phyloP scores from a whole-genome alignment of 2,329 filamentous ascomycete genomes.

The Chaetomium sp. region DNA sequence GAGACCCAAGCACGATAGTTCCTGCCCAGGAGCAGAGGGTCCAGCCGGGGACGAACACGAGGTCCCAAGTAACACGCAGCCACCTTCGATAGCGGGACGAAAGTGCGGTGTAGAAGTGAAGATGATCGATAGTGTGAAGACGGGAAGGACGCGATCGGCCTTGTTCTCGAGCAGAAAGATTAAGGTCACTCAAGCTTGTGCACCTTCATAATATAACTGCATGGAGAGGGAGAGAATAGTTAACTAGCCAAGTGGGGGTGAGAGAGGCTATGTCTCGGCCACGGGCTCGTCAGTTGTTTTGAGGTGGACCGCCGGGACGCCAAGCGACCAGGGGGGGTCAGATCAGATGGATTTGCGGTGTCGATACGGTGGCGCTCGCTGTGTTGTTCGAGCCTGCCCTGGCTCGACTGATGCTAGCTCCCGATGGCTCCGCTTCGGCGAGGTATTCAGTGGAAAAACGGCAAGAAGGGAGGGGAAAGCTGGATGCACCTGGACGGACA shows the following conservation, averaged over 20 bases:
- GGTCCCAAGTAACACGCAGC: slow-evolving; percentile 28
- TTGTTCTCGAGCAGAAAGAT: background rate
- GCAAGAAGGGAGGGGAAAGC: background rate
- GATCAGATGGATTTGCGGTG: slow-evolving; percentile 31
- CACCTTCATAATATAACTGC: slow-evolving; percentile 19
- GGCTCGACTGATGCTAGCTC: slow-evolving; percentile 19
- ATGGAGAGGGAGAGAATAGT: slow-evolving; percentile 13
- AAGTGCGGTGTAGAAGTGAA: slow-evolving; percentile 11
- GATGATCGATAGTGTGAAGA: background rate
- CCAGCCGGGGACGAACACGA: slow-evolving; percentile 29
- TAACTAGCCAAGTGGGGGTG: slow-evolving; percentile 17
- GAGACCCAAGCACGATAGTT: slow-evolving; percentile 16
- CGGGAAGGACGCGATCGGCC: slow-evolving; percentile 2
- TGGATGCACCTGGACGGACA: background rate
- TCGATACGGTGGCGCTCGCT: slow-evolving; percentile 21
- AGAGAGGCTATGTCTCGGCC: slow-evolving; percentile 26
- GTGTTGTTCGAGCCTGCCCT: slow-evolving; percentile 3
- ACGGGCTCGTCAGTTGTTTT: slow-evolving; percentile 19
- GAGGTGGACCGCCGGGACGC: slow-evolving; percentile 21
- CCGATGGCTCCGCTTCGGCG: slow-evolving; percentile 22
- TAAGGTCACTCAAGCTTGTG: slow-evolving; percentile 11
- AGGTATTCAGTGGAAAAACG: background rate
- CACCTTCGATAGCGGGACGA: background rate
- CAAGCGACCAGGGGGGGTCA: slow-evolving; percentile 23
- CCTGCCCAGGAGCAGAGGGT: slow-evolving; percentile 1